phyloP scores from a whole-genome alignment of 202 grass and related monocot species.

The Eragrostis tef region DNA sequence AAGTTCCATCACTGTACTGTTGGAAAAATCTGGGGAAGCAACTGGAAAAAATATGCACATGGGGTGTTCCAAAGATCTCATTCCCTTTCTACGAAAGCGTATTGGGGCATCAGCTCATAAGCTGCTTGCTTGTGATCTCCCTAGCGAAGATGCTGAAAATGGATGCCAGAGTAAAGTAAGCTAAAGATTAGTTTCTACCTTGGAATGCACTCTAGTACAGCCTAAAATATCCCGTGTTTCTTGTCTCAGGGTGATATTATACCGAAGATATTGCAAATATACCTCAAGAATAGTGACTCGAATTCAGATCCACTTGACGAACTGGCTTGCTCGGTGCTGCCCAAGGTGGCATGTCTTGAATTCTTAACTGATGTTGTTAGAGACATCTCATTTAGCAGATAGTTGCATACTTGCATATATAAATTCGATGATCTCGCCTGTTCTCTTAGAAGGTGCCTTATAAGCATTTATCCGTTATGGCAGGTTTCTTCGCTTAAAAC shows the following conservation, averaged over 20 bases:
- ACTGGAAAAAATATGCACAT: conserved; percentile 59
- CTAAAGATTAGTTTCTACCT: conserved; percentile 24
- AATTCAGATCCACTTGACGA: conserved; percentile 68
- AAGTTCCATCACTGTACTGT: conserved; percentile 57
- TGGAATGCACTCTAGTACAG: neutral
- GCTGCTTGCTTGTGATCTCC: conserved; percentile 66
- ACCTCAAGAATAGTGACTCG: conserved; percentile 79
- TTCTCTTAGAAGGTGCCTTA: conserved; percentile 31
- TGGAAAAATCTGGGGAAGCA: conserved; percentile 59
- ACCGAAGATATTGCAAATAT: conserved; percentile 85
- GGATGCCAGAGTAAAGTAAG: conserved; percentile 73
- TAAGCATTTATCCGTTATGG: conserved; percentile 43
- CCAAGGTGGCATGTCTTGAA: conserved; percentile 52
- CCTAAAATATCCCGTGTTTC: conserved; percentile 25
- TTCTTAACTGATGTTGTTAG: conserved; percentile 43
- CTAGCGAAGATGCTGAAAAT: conserved; percentile 61
- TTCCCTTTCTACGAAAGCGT: conserved; percentile 71
- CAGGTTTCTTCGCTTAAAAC: conserved; percentile 55
- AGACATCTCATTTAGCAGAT: conserved; percentile 21
- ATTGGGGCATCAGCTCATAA: conserved; percentile 71
- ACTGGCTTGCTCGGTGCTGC: conserved; percentile 48
- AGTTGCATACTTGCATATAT: neutral
- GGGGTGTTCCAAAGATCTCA: conserved; percentile 58
- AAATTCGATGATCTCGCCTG: conserved; percentile 17
- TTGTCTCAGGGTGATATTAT: conserved; percentile 70